Percentiles rank a stretch among this genome's conserved stretches.
phyloP scores from a whole-genome alignment of 2,329 filamentous ascomycete species.

The Penicillium sp. region DNA sequence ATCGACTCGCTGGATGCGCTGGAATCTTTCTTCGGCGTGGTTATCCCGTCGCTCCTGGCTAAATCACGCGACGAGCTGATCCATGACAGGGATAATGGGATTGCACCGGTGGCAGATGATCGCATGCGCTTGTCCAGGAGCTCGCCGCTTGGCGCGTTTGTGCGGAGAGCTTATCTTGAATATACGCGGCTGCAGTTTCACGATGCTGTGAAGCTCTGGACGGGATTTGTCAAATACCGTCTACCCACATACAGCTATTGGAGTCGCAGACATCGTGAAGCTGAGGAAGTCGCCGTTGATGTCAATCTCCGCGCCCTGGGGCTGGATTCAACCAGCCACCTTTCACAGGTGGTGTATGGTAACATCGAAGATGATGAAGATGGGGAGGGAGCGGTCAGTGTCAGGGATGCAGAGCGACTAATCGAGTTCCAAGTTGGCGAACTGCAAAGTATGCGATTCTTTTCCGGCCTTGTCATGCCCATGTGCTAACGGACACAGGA shows the following conservation, averaged over 20 bases:
- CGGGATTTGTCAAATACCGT: constrained; percentile 69
- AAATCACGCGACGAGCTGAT: constrained; percentile 56
- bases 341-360: constrained; percentile 47
- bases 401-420: constrained; percentile 69
- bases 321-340: constrained; percentile 43
- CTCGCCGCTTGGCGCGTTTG: constrained; percentile 72
- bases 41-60: constrained; percentile 48
- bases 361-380: constrained; percentile 37
- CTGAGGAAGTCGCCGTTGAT: constrained; percentile 48
- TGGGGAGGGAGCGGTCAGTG: constrained; percentile 50
- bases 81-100: constrained; percentile 47
- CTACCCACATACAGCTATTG: constrained; percentile 60
- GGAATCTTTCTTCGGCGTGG: constrained; percentile 62
- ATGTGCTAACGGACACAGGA: constrained; percentile 42
- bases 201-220: constrained; percentile 71
- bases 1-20: constrained; percentile 73
- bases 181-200: constrained; percentile 72
- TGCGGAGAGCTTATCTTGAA: constrained; percentile 68
- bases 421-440: constrained; percentile 82
- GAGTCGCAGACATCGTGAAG: constrained; percentile 46
- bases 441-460: constrained; percentile 59
- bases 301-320: constrained; percentile 54
- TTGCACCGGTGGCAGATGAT: constrained; percentile 39
- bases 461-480: not conserved
- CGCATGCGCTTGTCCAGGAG: constrained; percentile 58